Base-by-base conservation (phyloP, 345 rosid genomes). In the Brassica nigra region DNA sequence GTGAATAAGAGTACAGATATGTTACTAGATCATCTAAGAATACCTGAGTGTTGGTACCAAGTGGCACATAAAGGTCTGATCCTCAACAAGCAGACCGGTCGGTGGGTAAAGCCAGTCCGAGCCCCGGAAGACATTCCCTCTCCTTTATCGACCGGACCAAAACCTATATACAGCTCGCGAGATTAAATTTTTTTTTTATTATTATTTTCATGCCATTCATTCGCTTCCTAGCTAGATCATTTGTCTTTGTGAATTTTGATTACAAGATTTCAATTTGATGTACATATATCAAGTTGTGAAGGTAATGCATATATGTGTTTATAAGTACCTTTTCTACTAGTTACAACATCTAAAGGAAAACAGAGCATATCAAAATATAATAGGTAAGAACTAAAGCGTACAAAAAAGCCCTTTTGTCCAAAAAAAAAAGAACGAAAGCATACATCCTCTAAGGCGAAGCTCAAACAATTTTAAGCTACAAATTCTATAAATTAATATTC, bases 51-150 rank as follows among this genome's bases (percentile, higher is more conserved):
- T 78, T 88, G 92, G 90, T 90, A 83, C 62, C 85, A 87, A 66
- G 52, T 80, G 74, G 90, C 85, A 1, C 83, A 88, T 31, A 89
- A 89, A 78, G 97, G 97, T 54, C 78, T 89, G 8, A 87, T 88
- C 23, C 62, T 85, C 55, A 88, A 91, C 78, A 80, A 83, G 62
- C 55, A 80, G 63, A 44, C 88, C 42, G 95, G 95, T 0, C 80
- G 95, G 75, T 93, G 95, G 97, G 92, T 90, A 29, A 90, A 86
- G 79, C 95, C 90, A 0, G 79, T 80, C 15, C 90, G 95, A 68
- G 82, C 82, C 2, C 84, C 84, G 0, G 93, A 93, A 86, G 93
- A 93, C 49, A 83, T 90, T 68, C 97, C 98, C 64, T 89, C 92
- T 47, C 94, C 98, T 0, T 78, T 82, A 57, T 34, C 76, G 27